Conservation (phyloP, 164 flowering plant species). For the Sedum album region DNA sequence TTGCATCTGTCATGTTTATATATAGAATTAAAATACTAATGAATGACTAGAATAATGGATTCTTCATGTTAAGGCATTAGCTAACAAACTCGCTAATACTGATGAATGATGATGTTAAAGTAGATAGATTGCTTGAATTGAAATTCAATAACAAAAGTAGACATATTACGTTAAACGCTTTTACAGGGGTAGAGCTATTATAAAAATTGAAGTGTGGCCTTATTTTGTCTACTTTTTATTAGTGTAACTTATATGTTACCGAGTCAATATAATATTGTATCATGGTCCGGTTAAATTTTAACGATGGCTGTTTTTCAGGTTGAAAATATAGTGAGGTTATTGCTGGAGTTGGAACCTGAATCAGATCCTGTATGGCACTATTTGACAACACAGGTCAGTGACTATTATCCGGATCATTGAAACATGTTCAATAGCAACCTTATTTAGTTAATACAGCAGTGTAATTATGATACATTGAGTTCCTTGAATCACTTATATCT, state of each 20-base stretch:
- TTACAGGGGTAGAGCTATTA: background rate
- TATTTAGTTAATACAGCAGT: too few species aligned
- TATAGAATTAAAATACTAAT: background rate
- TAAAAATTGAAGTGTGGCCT: background rate
- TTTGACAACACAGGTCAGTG: conserved; percentile 79
- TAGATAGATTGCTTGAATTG: background rate
- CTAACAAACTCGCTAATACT: background rate
- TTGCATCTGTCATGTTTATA: background rate
- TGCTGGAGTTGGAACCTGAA: conserved; percentile 96
- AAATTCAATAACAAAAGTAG: too few species aligned
- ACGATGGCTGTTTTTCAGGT: conserved; percentile 34
- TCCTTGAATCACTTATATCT: background rate
- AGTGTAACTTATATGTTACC: background rate
- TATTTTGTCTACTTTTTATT: background rate
- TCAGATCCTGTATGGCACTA: conserved; percentile 99
- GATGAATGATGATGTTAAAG: background rate
- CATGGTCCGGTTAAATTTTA: background rate
- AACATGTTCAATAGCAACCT: too few species aligned
- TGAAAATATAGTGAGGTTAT: conserved; percentile 88
- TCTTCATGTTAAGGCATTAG: background rate
- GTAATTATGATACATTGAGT: too few species aligned
- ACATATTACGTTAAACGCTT: background rate
- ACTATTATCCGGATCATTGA: background rate
- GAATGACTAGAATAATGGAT: too few species aligned
- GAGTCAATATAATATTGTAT: background rate